A percentile compares a stretch with the other conserved stretches of the same genome.
Conservation (phyloP, 208 protist genomes). For the Leishmania tropica region DNA sequence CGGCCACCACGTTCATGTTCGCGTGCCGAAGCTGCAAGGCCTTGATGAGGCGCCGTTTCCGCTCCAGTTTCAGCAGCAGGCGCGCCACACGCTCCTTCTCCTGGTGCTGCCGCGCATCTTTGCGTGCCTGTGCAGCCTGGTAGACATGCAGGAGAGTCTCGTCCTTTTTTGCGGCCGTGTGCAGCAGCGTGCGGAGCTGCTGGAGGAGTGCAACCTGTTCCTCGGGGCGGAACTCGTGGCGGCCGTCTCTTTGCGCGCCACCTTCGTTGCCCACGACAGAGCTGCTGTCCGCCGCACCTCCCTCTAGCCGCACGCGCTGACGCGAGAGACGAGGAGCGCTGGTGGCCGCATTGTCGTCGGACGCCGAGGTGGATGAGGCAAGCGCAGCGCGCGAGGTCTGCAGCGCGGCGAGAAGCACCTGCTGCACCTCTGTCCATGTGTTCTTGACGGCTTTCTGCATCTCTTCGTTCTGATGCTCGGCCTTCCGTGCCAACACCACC, state of each 20-base stretch:
- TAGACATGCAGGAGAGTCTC: constrained; percentile 62
- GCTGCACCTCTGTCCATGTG: constrained; percentile 34
- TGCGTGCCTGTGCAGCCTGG: constrained; percentile 41
- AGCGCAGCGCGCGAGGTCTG: constrained; percentile 23
- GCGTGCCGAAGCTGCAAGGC: constrained; percentile 22
- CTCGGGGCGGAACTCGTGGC: constrained; percentile 13
- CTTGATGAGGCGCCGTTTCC: constrained; percentile 29
- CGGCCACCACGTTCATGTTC: not conserved
- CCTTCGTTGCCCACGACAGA: not conserved
- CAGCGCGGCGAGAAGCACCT: constrained; percentile 20
- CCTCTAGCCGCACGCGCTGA: constrained; percentile 5
- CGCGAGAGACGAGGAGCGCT: not conserved
- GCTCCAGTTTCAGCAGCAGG: constrained; percentile 29
- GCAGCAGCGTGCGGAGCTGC: constrained; percentile 51
- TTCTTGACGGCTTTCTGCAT: constrained; percentile 31
- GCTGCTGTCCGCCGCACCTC: not conserved
- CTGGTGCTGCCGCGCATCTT: constrained; percentile 25
- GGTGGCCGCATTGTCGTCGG: not conserved
- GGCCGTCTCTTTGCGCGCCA: not conserved
- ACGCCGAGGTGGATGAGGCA: not conserved
- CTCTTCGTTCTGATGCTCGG: constrained; percentile 23
- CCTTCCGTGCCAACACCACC: constrained; percentile 25
- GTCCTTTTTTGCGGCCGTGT: constrained; percentile 58
- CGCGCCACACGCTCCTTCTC: constrained; percentile 25
- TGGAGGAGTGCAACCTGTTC: constrained; percentile 36